Evolutionary conservation across 2,329 filamentous ascomycete genomes (phyloP).

Genomic region (Colletotrichum spinosum): DNA sequence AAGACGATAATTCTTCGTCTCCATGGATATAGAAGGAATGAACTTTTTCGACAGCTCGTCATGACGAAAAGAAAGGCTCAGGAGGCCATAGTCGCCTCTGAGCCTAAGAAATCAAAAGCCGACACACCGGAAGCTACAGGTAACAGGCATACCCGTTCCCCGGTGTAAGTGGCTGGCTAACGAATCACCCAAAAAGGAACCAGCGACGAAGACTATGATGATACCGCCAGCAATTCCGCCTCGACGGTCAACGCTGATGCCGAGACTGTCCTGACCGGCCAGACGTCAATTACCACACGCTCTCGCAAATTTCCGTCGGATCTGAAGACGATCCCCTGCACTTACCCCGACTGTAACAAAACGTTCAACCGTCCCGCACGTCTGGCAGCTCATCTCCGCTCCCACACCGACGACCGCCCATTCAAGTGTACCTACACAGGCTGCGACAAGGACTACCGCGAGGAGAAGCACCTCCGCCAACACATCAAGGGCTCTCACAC

Average conservation of each 20-base stretch:
- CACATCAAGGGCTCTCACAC: slow-evolving; percentile 88
- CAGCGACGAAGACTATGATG: slow-evolving; percentile 37
- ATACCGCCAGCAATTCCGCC: slow-evolving; percentile 35
- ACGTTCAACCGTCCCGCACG: slow-evolving; percentile 89
- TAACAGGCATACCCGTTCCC: slow-evolving; percentile 7
- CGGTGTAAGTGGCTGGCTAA: neutral
- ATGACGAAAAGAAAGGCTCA: slow-evolving; percentile 37
- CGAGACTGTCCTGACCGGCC: slow-evolving; percentile 35
- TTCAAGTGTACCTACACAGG: slow-evolving; percentile 76
- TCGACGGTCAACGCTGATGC: slow-evolving; percentile 35
- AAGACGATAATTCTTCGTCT: slow-evolving; percentile 2
- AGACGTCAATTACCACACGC: slow-evolving; percentile 35
- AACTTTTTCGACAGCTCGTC: slow-evolving; percentile 14
- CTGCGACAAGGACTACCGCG: slow-evolving; percentile 87
- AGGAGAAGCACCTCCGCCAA: slow-evolving; percentile 86
- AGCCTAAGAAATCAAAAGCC: slow-evolving; percentile 25
- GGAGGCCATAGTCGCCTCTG: slow-evolving; percentile 7
- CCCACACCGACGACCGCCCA: slow-evolving; percentile 86
- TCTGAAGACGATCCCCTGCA: slow-evolving; percentile 82
- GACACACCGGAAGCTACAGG: slow-evolving; percentile 18
- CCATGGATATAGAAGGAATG: slow-evolving; percentile 23
- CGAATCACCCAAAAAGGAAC: slow-evolving; percentile 19
- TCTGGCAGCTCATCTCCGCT: slow-evolving; percentile 82
- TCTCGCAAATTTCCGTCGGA: slow-evolving; percentile 72
- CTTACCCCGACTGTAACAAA: slow-evolving; percentile 79